Conservation (phyloP, 1,284 basidiomycete species). For the Austroboletus novae-zelandiae region DNA sequence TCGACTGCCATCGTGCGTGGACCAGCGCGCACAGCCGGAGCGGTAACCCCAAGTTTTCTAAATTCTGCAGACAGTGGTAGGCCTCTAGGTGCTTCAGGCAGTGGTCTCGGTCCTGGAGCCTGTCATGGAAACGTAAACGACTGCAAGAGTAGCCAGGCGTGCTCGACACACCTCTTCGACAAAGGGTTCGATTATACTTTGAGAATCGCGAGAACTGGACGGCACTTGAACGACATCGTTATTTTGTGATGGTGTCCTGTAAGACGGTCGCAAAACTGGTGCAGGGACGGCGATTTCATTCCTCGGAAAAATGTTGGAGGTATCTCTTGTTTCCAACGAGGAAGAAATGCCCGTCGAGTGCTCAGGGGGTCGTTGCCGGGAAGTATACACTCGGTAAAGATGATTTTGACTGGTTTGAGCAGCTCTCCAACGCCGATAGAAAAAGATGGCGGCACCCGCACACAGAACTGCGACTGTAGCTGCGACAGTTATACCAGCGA, state of each 20-base stretch:
- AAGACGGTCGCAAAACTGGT: constrained; percentile 7
- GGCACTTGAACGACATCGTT: neutral
- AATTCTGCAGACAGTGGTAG: constrained; percentile 16
- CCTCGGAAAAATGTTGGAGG: constrained; percentile 5
- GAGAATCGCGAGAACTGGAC: constrained; percentile 12
- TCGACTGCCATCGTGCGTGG: constrained; percentile 4
- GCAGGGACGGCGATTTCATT: constrained; percentile 5
- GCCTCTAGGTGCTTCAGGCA: constrained; percentile 26
- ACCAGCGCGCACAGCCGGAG: neutral
- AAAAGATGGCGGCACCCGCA: constrained; percentile 19
- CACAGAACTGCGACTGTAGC: constrained; percentile 15
- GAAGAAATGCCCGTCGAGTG: constrained; percentile 16
- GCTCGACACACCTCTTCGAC: constrained; percentile 22
- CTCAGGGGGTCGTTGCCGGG: constrained; percentile 9
- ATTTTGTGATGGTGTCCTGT: neutral
- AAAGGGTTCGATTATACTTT: neutral
- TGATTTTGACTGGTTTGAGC: constrained; percentile 12
- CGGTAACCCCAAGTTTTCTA: constrained; percentile 11
- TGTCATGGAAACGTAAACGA: neutral
- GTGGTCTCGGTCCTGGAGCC: constrained; percentile 18
- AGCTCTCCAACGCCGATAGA: constrained; percentile 32
- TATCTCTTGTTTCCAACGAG: constrained; percentile 17
- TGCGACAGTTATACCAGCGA: constrained; percentile 26
- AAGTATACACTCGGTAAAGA: constrained; percentile 10
- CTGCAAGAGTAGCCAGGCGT: neutral